A percentile compares a stretch with the other conserved stretches of the same genome.
Conservation (phyloP, 23 red algal species). For the Cyanidium caldarium region DNA sequence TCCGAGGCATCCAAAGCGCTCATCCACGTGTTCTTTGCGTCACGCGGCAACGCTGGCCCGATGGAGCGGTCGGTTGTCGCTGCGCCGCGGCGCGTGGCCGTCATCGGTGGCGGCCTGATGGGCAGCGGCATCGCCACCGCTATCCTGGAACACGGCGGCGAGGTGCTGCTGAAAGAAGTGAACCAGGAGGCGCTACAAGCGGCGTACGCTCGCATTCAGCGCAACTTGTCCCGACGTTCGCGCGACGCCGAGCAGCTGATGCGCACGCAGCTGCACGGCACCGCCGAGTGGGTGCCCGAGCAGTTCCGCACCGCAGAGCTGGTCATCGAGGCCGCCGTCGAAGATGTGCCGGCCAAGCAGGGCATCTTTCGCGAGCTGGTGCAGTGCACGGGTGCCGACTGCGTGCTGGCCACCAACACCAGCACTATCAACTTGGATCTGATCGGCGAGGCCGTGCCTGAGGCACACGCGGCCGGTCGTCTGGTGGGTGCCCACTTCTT, state of each 20-base stretch:
- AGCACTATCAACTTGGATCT: conserved; percentile 88
- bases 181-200: conserved; percentile 35
- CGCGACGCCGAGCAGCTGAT: not conserved
- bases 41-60: conserved; percentile 9
- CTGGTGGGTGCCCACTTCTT: conserved; percentile 96
- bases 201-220: conserved; percentile 43
- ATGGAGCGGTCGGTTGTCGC: no score
- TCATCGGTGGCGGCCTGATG: conserved; percentile 96
- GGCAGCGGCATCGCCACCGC: conserved; percentile 85
- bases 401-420: conserved; percentile 94
- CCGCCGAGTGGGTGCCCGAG: conserved; percentile 17
- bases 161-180: conserved; percentile 86
- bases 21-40: conserved; percentile 82
- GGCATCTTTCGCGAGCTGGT: conserved; percentile 61
- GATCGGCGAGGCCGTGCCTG: conserved; percentile 50
- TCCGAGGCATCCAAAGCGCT: conserved; percentile 36
- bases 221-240: conserved; percentile 30
- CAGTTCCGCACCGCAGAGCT: conserved; percentile 53
- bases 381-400: conserved; percentile 27
- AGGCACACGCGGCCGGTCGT: conserved; percentile 48
- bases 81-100: conserved; percentile 24
- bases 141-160: conserved; percentile 25
- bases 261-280: conserved; percentile 21
- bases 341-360: conserved; percentile 75
- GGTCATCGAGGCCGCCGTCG: conserved; percentile 88